Percentiles rank a stretch among this genome's conserved stretches.
phyloP scores from a whole-genome alignment of 495 filamentous ascomycete genomes.

The Lepraria neglecta region DNA sequence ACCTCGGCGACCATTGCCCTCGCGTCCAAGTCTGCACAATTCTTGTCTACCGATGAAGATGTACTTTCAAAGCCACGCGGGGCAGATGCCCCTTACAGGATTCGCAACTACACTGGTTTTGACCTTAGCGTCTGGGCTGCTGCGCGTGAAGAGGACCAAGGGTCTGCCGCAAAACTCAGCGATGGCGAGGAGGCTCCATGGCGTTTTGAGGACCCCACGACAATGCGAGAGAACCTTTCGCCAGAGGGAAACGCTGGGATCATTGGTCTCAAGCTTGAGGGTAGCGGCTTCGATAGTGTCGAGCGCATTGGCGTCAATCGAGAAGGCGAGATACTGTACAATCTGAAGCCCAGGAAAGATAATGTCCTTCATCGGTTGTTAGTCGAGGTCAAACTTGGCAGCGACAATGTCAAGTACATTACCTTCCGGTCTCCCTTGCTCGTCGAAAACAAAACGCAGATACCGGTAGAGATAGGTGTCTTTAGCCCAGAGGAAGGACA shows the following conservation, averaged over 20 bases:
- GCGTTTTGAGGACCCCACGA: slow-evolving; percentile 93
- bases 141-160: slow-evolving; percentile 53
- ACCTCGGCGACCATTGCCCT: slow-evolving; percentile 93
- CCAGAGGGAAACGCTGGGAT: slow-evolving; percentile 72
- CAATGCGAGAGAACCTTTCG: slow-evolving; percentile 83
- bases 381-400: slow-evolving; percentile 82
- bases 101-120: slow-evolving; percentile 94
- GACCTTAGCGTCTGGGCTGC: slow-evolving; percentile 77
- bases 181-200: slow-evolving; percentile 91
- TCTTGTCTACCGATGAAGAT: slow-evolving; percentile 83
- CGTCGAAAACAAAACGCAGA: slow-evolving; percentile 96
- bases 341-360: slow-evolving; percentile 75
- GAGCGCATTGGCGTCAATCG: slow-evolving; percentile 81
- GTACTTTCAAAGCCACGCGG: slow-evolving; percentile 90
- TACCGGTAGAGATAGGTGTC: slow-evolving; percentile 90
- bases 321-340: slow-evolving; percentile 90
- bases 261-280: slow-evolving; percentile 78
- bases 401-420: slow-evolving; percentile 95
- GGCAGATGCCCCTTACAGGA: slow-evolving; percentile 83
- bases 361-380: slow-evolving; percentile 79
- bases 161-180: slow-evolving; percentile 66
- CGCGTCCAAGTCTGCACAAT: slow-evolving; percentile 84
- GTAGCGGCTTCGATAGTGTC: slow-evolving; percentile 86
- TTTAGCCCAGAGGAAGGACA: slow-evolving; percentile 84
- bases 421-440: slow-evolving; percentile 92